Conservation (phyloP, 208 protist species). For the Tritrichomonas musculus region DNA sequence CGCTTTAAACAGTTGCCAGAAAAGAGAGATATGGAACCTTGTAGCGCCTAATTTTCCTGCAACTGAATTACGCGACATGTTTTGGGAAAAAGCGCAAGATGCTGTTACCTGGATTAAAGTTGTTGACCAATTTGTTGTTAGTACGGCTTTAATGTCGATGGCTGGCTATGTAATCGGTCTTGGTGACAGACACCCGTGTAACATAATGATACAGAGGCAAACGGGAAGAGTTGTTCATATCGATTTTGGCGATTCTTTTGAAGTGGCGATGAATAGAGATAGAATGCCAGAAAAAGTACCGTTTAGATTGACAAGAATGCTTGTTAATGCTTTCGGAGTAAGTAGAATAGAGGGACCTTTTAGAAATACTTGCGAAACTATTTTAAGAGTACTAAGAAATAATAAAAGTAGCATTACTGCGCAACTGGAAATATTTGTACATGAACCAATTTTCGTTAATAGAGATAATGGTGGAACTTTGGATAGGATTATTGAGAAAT, state of each 20-base stretch:
- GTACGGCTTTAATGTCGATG: constrained; percentile 27
- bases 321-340: constrained; percentile 24
- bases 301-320: constrained; percentile 48
- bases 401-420: constrained; percentile 19
- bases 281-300: constrained; percentile 50
- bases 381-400: background rate
- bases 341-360: constrained; percentile 14
- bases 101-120: background rate
- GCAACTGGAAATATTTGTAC: constrained; percentile 15
- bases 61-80: background rate
- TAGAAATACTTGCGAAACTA: constrained; percentile 21
- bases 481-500: background rate
- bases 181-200: constrained; percentile 39
- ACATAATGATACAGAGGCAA: constrained; percentile 43
- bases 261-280: constrained; percentile 41
- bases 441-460: background rate
- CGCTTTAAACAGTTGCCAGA: background rate
- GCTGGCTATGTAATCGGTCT: constrained; percentile 36
- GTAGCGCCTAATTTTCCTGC: background rate
- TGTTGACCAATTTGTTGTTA: background rate
- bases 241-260: constrained; percentile 50
- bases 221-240: constrained; percentile 51
- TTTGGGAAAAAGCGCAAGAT: background rate
- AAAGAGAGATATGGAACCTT: background rate
- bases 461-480: background rate